A percentile compares a stretch with the other conserved stretches of the same genome.
These are phyloP conservation scores for Neoscytalidium dimidiatum DNA, from an alignment of 2,329 filamentous ascomycete genomes.

Conservation along the genomic window DNA sequence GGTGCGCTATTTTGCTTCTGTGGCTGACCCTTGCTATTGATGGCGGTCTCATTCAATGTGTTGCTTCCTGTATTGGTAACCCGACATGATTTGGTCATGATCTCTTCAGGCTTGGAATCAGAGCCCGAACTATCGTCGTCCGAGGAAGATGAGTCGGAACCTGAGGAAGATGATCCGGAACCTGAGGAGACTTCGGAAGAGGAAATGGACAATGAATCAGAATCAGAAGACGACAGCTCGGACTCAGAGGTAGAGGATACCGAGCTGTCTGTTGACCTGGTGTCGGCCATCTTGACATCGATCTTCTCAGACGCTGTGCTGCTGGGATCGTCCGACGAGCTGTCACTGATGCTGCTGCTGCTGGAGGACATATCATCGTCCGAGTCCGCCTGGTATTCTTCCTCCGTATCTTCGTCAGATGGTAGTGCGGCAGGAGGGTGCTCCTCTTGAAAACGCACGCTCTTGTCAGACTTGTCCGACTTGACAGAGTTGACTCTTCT, in stretches of 20 bases:
- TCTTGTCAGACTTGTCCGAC: conserved; percentile 23
- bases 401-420: conserved; percentile 18
- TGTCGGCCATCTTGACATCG: background rate
- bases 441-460: conserved; percentile 20
- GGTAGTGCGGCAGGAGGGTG: background rate
- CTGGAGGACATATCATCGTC: background rate
- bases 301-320: background rate
- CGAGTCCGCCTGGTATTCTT: conserved; percentile 22
- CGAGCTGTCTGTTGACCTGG: conserved; percentile 17
- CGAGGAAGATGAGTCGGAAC: conserved; percentile 17
- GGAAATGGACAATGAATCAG: conserved; percentile 30
- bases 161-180: background rate
- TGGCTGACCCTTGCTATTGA: background rate
- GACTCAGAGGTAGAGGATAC: background rate
- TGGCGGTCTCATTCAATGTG: conserved; percentile 24
- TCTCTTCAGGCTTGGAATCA: conserved; percentile 50
- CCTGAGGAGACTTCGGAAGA: conserved; percentile 23
- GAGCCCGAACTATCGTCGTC: conserved; percentile 26
- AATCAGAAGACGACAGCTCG: conserved; percentile 42
- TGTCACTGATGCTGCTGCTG: background rate
- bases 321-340: background rate
- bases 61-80: too few relatives aligned
- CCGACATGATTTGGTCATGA: too few relatives aligned
- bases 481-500: background rate
- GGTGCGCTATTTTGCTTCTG: conserved; percentile 31